Evolutionary conservation across 768 basidiomycete genomes (phyloP).

Genomic region (Tremella fuciformis): DNA sequence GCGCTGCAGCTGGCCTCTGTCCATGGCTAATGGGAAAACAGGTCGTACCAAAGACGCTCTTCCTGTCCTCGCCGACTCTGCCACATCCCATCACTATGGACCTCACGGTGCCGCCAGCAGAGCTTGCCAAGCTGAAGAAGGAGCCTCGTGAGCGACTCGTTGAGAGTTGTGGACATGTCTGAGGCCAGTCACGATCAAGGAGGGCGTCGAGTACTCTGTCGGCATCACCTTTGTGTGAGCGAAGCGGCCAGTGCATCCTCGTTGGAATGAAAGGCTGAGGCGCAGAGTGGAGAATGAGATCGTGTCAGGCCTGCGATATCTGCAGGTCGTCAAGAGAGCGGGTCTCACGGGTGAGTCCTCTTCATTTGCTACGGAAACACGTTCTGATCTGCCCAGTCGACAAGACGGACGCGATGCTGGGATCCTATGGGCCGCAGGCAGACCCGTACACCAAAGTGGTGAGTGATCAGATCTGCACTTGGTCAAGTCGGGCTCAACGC

Average conservation of each 20-base stretch:
- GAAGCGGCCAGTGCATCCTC: too few relatives aligned
- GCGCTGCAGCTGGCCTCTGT: conserved; percentile 15
- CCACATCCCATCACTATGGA: conserved; percentile 64
- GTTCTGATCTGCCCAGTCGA: conserved; percentile 62
- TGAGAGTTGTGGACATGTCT: background rate
- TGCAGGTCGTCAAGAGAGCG: conserved; percentile 81
- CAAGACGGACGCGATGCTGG: conserved; percentile 72
- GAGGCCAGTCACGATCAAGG: conserved; percentile 47
- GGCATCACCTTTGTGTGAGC: conserved; percentile 58
- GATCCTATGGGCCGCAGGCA: conserved; percentile 80
- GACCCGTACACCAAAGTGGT: conserved; percentile 64
- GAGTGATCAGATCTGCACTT: conserved; percentile 9
- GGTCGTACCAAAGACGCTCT: conserved; percentile 57
- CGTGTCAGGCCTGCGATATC: conserved; percentile 61
- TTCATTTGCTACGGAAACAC: background rate
- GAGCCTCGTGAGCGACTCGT: conserved; percentile 57
- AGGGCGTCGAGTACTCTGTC: conserved; percentile 70
- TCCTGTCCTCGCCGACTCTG: conserved; percentile 73
- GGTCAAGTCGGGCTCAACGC: conserved; percentile 58
- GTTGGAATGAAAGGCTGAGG: too few relatives aligned
- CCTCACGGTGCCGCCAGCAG: conserved; percentile 57
- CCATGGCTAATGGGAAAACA: conserved; percentile 7
- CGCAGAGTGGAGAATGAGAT: conserved; percentile 82
- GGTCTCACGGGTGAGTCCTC: conserved; percentile 64
- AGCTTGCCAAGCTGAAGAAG: conserved; percentile 65